These are phyloP conservation scores for Talaromyces proteolyticus DNA, from an alignment of 495 filamentous ascomycete species.

Conservation along the genomic window DNA sequence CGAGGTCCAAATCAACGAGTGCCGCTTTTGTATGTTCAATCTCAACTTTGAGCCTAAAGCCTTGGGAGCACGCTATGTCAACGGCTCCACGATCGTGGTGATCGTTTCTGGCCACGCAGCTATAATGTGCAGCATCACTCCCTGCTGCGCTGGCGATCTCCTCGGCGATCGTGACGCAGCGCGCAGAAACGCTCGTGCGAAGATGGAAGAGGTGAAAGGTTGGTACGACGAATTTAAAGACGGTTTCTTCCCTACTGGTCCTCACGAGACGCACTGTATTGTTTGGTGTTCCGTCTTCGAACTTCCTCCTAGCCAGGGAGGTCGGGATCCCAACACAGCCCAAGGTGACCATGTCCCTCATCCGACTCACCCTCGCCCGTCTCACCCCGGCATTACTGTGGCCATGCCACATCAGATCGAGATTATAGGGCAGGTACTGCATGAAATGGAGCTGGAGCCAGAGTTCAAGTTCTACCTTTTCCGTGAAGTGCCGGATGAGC, in stretches of 20 bases:
- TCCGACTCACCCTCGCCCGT: no score
- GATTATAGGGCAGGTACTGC: neutral
- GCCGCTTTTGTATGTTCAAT: neutral
- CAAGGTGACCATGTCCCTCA: neutral
- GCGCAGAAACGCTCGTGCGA: neutral
- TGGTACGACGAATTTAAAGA: neutral
- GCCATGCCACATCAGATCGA: neutral
- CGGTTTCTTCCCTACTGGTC: neutral
- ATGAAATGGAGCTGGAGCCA: neutral
- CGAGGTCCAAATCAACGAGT: neutral
- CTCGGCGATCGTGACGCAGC: neutral
- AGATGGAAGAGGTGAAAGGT: neutral
- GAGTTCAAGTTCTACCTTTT: neutral
- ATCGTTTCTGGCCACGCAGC: neutral
- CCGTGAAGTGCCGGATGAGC: neutral
- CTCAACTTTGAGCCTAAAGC: neutral
- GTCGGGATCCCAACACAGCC: no score
- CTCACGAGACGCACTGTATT: neutral
- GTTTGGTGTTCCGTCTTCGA: neutral
- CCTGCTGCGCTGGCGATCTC: no score
- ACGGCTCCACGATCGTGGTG: neutral
- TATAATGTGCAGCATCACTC: neutral
- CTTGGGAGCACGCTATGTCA: neutral
- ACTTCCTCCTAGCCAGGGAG: no score
- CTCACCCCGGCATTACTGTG: neutral